Base-by-base conservation (phyloP, 2,329 filamentous ascomycete genomes). In the Penicillium thymicola region DNA sequence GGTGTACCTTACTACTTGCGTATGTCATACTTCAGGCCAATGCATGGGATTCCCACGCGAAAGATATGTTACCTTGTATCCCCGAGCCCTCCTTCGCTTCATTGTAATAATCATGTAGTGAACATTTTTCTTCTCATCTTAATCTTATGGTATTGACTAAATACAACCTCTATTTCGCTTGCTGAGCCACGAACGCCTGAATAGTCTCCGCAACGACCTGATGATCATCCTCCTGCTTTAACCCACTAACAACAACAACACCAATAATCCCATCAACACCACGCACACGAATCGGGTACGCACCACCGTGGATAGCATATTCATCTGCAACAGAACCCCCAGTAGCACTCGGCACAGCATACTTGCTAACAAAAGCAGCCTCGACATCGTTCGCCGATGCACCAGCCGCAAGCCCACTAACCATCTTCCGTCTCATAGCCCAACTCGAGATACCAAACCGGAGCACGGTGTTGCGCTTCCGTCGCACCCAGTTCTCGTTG, bases 231-330 rank as follows among this genome's bases (percentile, higher is more conserved):
- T 89, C 80, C 73, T 92, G 87, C 76, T 86, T 88, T 71, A 93
- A 72, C 5, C 89, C 90, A 67, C 85, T 89, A 1, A 93, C 87
- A 18, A 92, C 85, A 25, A 92, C 85, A 1, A 90, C 86, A 0
- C 84, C 89, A 9, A 92, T 85, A 3, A 91, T 76, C 0, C 89
- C 89, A 75, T 92, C 89, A 1, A 92, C 88, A 0, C 88, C 88
- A 51, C 77, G 76, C 7, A 93, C 89, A 8, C 85, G 80, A 32
- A 93, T 82, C 0, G 90, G 90, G 60, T 90, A 85, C 0, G 81
- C 90, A 23, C 90, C 90, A 0, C 90, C 90, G 72, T 92, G 89
- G 59, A 92, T 89, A 1, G 89, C 89, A 76, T 89, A 93, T 32
- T 83, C 78, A 52, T 80, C 79, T 2, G 80, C 81, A 21, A 68